These are phyloP conservation scores for Ephemerocybe angulata DNA, from an alignment of 768 basidiomycete species.

Conservation along the genomic window DNA sequence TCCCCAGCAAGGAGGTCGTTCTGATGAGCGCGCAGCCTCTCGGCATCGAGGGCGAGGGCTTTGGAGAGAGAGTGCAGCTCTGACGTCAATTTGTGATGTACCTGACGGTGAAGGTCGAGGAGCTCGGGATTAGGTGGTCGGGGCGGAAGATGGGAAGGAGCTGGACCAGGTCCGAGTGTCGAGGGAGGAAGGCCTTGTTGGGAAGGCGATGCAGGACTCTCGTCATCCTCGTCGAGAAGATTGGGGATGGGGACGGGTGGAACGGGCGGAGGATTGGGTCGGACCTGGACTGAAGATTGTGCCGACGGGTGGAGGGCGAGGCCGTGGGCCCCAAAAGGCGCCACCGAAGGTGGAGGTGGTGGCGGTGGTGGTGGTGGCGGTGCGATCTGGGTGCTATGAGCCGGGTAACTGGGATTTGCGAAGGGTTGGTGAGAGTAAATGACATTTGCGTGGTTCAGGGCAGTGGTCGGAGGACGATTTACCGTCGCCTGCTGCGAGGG, in stretches of 20 bases:
- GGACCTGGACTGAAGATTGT: conserved; percentile 17
- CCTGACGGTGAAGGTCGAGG: conserved; percentile 69
- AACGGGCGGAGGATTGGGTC: conserved; percentile 8
- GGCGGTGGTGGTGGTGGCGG: conserved; percentile 11
- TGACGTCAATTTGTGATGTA: conserved; percentile 70
- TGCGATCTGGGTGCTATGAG: too few relatives aligned
- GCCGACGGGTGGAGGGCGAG: conserved; percentile 10
- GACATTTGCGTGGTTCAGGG: background rate
- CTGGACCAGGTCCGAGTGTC: conserved; percentile 22
- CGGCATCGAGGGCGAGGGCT: conserved; percentile 60
- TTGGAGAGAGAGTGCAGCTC: conserved; percentile 70
- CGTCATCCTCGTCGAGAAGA: conserved; percentile 61
- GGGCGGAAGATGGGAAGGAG: conserved; percentile 43
- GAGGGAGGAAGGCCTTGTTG: conserved; percentile 9
- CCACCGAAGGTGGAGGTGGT: background rate
- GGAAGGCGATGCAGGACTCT: conserved; percentile 9
- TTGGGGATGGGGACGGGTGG: conserved; percentile 40
- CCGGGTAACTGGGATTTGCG: too few relatives aligned
- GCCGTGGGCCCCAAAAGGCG: background rate
- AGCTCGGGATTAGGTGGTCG: conserved; percentile 90
- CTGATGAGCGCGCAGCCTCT: conserved; percentile 77
- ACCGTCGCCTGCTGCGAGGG: background rate
- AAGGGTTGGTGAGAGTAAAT: too few relatives aligned
- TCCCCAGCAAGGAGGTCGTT: conserved; percentile 83
- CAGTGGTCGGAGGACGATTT: conserved; percentile 4